A percentile compares a stretch with the other conserved stretches of the same genome.
Conservation (phyloP, 2,329 filamentous ascomycete genomes). For the Chaetomium olivaceum region DNA sequence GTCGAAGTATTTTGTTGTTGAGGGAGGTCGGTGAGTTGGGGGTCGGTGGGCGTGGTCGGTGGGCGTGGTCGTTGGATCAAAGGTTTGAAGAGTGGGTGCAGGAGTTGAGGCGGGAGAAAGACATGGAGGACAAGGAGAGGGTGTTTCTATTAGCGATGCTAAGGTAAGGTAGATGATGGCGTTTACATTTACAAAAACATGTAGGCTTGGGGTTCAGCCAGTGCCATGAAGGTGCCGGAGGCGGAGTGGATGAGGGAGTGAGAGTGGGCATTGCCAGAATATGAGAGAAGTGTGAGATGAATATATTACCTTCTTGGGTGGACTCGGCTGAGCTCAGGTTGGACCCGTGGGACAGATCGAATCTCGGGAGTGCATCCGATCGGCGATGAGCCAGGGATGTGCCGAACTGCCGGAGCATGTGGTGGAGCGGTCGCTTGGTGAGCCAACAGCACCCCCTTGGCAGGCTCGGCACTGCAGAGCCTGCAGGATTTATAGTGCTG, state of each 20-base stretch:
- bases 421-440: not conserved
- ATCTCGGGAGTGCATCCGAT: not conserved
- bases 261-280: conserved; percentile 8
- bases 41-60: conserved; percentile 5
- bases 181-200: too few relatives aligned
- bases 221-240: conserved; percentile 24
- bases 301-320: not conserved
- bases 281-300: not conserved
- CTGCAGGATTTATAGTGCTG: not conserved
- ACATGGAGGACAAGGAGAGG: conserved; percentile 17
- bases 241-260: conserved; percentile 28
- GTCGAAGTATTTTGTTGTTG: conserved; percentile 17
- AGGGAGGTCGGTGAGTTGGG: conserved; percentile 14
- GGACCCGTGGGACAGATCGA: not conserved
- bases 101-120: conserved; percentile 30
- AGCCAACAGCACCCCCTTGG: not conserved
- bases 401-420: not conserved
- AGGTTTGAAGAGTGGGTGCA: conserved; percentile 38
- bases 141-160: conserved; percentile 24
- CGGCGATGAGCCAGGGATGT: not conserved
- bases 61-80: conserved; percentile 35
- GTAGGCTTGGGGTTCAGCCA: conserved; percentile 23
- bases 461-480: not conserved
- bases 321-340: not conserved
- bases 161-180: conserved; percentile 26